phyloP scores from a whole-genome alignment of 352 stramenopile genomes.

The Phytophthora palmivora region DNA sequence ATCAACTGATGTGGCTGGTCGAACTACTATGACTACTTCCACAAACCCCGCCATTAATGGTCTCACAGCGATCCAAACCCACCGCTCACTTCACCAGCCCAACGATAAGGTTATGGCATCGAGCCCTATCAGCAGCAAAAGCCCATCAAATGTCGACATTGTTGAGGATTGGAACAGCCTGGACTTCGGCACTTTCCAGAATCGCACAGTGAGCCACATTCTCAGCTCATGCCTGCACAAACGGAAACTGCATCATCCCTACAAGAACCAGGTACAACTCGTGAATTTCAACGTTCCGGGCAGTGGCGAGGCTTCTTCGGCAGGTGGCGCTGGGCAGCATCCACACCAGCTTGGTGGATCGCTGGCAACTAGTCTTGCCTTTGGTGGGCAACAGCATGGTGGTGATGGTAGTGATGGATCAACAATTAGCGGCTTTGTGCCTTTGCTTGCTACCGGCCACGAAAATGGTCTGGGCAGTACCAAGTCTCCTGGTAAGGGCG shows the following conservation, averaged over 20 bases:
- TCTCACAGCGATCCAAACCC: constrained; percentile 30
- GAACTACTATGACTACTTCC: constrained; percentile 7
- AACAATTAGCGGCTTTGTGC: constrained; percentile 39
- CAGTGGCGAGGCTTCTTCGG: constrained; percentile 17
- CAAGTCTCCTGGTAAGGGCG: constrained; percentile 44
- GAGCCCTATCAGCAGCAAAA: constrained; percentile 68
- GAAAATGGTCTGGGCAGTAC: constrained; percentile 30
- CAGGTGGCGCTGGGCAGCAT: constrained; percentile 19
- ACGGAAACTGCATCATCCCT: constrained; percentile 81
- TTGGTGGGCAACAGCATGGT: constrained; percentile 47
- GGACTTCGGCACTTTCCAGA: constrained; percentile 85
- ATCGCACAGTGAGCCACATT: constrained; percentile 86
- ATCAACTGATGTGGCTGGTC: constrained; percentile 14
- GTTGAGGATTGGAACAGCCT: constrained; percentile 83
- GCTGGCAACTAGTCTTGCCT: constrained; percentile 63
- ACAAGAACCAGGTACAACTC: constrained; percentile 87
- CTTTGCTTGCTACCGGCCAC: constrained; percentile 39
- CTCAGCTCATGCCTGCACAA: constrained; percentile 85
- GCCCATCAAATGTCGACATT: constrained; percentile 77
- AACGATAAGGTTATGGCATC: constrained; percentile 56
- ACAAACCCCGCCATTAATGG: constrained; percentile 23
- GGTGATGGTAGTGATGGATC: constrained; percentile 23
- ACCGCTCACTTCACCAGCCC: constrained; percentile 24
- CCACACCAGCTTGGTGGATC: constrained; percentile 50
- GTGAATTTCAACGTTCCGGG: constrained; percentile 83